phyloP scores from a whole-genome alignment of 164 flowering plant species.

The Nymphaea thermarum region DNA sequence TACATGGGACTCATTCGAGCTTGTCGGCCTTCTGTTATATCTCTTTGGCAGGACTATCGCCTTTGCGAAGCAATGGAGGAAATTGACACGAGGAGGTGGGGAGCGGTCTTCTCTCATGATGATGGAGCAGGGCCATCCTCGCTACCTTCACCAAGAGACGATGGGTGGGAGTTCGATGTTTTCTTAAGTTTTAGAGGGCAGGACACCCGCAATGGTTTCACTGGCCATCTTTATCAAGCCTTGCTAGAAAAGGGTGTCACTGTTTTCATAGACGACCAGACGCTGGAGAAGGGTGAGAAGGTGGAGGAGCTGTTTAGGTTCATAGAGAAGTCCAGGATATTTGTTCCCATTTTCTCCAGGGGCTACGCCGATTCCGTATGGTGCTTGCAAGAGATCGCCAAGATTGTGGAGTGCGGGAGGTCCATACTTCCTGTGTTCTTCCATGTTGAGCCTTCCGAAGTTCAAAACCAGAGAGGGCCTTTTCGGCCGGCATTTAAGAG shows the following conservation, averaged over 20 bases:
- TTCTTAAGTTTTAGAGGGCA: neutral
- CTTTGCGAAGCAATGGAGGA: too few relatives aligned
- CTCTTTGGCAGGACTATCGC: too few relatives aligned
- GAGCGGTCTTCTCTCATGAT: too few relatives aligned
- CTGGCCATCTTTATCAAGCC: neutral
- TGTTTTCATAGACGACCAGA: neutral
- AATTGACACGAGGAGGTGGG: too few relatives aligned
- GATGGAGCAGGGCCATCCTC: too few relatives aligned
- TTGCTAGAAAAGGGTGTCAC: neutral
- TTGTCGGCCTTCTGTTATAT: too few relatives aligned
- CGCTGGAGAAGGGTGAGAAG: neutral
- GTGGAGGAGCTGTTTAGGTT: neutral
- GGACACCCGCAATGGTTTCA: neutral
- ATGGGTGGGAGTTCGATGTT: neutral
- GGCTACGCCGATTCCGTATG: neutral
- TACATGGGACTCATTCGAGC: too few relatives aligned
- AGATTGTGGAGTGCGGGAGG: neutral
- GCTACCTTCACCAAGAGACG: too few relatives aligned
- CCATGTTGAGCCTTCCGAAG: neutral
- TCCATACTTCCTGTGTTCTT: neutral
- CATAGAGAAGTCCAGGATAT: neutral
- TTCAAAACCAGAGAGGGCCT: neutral
- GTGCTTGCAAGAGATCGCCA: neutral
- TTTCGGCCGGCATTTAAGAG: neutral
- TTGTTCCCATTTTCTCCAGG: neutral